phyloP scores from a whole-genome alignment of 331 rosid genomes.

The Acacia pycnantha region DNA sequence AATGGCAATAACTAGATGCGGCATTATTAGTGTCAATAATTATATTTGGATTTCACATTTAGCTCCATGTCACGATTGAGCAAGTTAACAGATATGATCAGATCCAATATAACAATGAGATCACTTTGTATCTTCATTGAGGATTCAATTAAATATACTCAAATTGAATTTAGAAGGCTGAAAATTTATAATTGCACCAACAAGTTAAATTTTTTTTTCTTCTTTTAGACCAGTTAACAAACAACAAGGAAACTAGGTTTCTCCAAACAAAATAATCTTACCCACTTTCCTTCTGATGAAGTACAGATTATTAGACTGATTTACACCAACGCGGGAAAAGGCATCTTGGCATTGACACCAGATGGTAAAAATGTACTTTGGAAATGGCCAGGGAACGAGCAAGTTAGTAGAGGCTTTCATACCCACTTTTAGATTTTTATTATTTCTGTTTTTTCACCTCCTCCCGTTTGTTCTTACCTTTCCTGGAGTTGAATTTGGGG shows the following conservation, averaged over 20 bases:
- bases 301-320: conserved; percentile 41
- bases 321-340: conserved; percentile 39
- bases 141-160: neutral
- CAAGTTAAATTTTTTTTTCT: too few species aligned
- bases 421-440: neutral
- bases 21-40: neutral
- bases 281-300: conserved; percentile 12
- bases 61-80: too few species aligned
- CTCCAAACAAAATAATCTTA: neutral
- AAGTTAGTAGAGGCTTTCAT: conserved; percentile 30
- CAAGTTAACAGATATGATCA: too few species aligned
- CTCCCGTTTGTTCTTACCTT: neutral
- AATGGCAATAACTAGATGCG: neutral
- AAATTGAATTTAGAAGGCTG: neutral
- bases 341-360: conserved; percentile 43
- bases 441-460: neutral
- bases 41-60: neutral
- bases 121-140: neutral
- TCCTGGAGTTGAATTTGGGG: neutral
- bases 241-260: too few species aligned
- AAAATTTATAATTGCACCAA: neutral
- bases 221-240: too few species aligned
- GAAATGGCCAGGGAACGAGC: conserved; percentile 42
- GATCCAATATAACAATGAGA: too few species aligned
- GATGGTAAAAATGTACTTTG: conserved; percentile 41